Evolutionary conservation across 78 protist genomes (phyloP).

Genomic region (Dictyostelium capitatum): DNA sequence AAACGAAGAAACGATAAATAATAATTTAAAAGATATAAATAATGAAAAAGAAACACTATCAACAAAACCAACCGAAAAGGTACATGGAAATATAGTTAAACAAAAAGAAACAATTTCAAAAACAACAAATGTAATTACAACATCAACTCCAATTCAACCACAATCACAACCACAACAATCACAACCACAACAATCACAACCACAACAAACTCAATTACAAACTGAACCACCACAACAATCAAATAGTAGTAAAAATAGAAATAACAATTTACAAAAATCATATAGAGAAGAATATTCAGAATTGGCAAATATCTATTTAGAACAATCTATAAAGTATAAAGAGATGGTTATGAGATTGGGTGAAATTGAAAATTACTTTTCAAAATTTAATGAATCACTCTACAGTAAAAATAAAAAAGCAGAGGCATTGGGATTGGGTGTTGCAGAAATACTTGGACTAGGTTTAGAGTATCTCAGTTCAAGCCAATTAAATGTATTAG

Average conservation of each 20-base stretch:
- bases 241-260: neutral
- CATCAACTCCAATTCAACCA: neutral
- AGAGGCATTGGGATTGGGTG: slow-evolving; percentile 69
- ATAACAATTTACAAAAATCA: neutral
- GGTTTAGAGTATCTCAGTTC: slow-evolving; percentile 31
- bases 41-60: neutral
- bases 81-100: neutral
- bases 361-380: slow-evolving; percentile 44
- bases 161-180: neutral
- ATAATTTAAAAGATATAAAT: slow-evolving; percentile 15
- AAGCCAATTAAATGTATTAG: slow-evolving; percentile 25
- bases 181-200: neutral
- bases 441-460: slow-evolving; percentile 49
- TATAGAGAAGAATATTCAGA: slow-evolving; percentile 51
- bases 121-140: neutral
- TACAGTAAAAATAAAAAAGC: slow-evolving; percentile 53
- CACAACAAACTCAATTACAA: neutral
- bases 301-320: slow-evolving; percentile 48
- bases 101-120: neutral
- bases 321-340: slow-evolving; percentile 29
- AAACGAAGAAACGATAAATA: neutral
- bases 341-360: slow-evolving; percentile 15
- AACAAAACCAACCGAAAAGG: neutral
- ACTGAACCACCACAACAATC: neutral
- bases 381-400: slow-evolving; percentile 22